Percentiles rank a stretch among this genome's conserved stretches.
Conservation (phyloP, 768 basidiomycete genomes). For the Leccinum olivaceopallidum region DNA sequence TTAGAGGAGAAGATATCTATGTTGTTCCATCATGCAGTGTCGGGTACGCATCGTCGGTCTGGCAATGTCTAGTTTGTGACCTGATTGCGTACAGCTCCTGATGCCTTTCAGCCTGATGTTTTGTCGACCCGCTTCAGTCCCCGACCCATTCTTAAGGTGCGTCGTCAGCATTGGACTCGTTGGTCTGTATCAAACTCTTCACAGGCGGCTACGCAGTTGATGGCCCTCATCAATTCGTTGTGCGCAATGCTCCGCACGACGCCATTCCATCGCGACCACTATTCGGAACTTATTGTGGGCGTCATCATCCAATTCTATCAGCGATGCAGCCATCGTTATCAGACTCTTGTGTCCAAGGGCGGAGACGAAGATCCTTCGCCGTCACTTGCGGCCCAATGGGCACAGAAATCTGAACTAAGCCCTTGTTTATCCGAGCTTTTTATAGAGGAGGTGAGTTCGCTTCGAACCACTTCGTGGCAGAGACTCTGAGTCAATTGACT, state of each 20-base stretch:
- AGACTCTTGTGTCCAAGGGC: conserved; percentile 59
- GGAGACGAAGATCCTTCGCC: conserved; percentile 44
- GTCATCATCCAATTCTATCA: conserved; percentile 97
- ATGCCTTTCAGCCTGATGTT: conserved; percentile 86
- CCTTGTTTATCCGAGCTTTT: conserved; percentile 70
- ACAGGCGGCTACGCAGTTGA: conserved; percentile 80
- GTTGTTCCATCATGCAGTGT: conserved; percentile 84
- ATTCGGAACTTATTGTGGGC: conserved; percentile 88
- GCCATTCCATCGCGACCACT: conserved; percentile 94
- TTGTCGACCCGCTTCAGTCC: conserved; percentile 60
- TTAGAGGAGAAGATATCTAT: conserved; percentile 90
- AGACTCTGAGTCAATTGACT: conserved; percentile 6
- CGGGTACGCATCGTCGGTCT: conserved; percentile 46
- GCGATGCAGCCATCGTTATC: conserved; percentile 86
- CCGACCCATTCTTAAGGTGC: conserved; percentile 75
- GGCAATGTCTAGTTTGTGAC: neutral
- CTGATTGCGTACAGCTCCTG: conserved; percentile 52
- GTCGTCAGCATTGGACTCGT: conserved; percentile 1
- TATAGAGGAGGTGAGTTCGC: conserved; percentile 47
- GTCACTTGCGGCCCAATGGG: conserved; percentile 76
- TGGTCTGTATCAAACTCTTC: conserved; percentile 7
- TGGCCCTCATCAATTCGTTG: conserved; percentile 88
- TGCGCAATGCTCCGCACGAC: conserved; percentile 89
- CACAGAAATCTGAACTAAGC: conserved; percentile 79
- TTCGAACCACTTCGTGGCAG: neutral